Evolutionary conservation across 2,329 filamentous ascomycete genomes (phyloP).

Genomic region (Niveomyces coronatus): DNA sequence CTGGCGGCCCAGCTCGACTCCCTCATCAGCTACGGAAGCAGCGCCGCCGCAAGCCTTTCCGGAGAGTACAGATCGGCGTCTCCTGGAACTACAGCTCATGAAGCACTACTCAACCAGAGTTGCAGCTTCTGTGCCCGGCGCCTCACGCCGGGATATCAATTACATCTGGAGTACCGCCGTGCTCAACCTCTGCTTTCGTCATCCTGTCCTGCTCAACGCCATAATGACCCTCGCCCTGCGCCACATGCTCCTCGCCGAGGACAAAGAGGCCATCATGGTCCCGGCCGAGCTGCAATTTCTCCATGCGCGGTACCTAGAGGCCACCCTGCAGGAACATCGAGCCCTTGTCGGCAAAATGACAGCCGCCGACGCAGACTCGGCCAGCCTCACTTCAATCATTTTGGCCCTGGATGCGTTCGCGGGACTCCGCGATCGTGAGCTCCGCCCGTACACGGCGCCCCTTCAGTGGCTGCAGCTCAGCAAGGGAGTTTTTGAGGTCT

Average conservation of each 20-base stretch:
- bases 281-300: constrained; percentile 8
- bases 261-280: background rate
- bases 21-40: background rate
- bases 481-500: constrained; percentile 14
- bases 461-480: constrained; percentile 17
- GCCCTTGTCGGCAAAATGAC: constrained; percentile 10
- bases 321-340: constrained; percentile 13
- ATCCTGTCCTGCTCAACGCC: constrained; percentile 15
- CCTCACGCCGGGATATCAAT: constrained; percentile 10
- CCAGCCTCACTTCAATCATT: constrained; percentile 15
- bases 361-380: constrained; percentile 13
- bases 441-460: constrained; percentile 16
- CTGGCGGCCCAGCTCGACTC: background rate
- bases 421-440: constrained; percentile 11
- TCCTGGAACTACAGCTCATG: constrained; percentile 16
- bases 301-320: constrained; percentile 15
- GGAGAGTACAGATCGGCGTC: constrained; percentile 13
- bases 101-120: constrained; percentile 14
- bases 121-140: constrained; percentile 13
- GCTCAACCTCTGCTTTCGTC: constrained; percentile 13
- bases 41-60: background rate
- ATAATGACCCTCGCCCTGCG: constrained; percentile 16
- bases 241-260: constrained; percentile 10
- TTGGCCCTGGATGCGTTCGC: constrained; percentile 16
- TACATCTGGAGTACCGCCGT: constrained; percentile 14